These are phyloP conservation scores for Colletotrichum echinochloae DNA, from an alignment of 2,329 filamentous ascomycete species.

Conservation along the genomic window DNA sequence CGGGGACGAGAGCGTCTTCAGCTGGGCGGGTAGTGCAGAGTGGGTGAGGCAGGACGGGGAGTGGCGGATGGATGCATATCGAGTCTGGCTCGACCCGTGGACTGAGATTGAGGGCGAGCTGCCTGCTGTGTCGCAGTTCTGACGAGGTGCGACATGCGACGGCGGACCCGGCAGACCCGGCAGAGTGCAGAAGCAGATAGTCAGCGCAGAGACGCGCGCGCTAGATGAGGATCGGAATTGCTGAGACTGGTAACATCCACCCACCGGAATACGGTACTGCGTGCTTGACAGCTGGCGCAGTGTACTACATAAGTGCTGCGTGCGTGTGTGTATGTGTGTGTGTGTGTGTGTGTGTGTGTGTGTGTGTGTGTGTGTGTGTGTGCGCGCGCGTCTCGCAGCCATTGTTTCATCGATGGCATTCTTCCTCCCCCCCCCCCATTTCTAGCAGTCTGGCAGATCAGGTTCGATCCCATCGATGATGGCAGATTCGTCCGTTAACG, in stretches of 20 bases:
- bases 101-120: conserved; percentile 29
- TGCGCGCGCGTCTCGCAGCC: conserved; percentile 11
- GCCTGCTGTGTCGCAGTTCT: conserved; percentile 28
- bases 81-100: conserved; percentile 40
- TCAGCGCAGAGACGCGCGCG: not conserved
- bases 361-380: not conserved
- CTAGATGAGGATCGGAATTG: conserved; percentile 1
- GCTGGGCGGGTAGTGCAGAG: conserved; percentile 40
- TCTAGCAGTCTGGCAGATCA: conserved; percentile 11
- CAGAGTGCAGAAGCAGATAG: not conserved
- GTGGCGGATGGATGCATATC: conserved; percentile 40
- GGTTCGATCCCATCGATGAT: conserved; percentile 35
- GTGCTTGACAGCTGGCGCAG: conserved; percentile 11
- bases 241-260: conserved; percentile 1
- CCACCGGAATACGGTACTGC: conserved; percentile 7
- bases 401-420: conserved; percentile 25
- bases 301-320: too few relatives aligned
- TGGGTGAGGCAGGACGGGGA: conserved; percentile 33
- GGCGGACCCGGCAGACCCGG: not conserved
- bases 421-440: conserved; percentile 9
- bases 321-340: not conserved
- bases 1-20: conserved; percentile 22
- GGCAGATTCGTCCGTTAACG: conserved; percentile 35
- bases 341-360: not conserved
- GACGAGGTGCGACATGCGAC: conserved; percentile 11